Evolutionary conservation across 306 rosid species (phyloP).

Genomic region (Dalbergia cultrata): DNA sequence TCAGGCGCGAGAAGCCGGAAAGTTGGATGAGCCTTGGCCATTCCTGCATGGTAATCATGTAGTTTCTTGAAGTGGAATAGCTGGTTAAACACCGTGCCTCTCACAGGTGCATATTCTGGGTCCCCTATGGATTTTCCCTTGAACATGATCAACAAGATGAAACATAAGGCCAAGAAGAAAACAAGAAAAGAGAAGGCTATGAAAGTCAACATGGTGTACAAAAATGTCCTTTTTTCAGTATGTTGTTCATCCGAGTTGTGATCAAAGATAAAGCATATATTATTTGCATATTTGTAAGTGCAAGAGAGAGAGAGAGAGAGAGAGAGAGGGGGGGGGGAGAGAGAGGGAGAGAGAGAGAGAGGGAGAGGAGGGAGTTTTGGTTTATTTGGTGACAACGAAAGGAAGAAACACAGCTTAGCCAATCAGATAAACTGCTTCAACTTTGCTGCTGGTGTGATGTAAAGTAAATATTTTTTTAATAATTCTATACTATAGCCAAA

Average conservation of each 20-base stretch:
- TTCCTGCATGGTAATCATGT: slow-evolving; percentile 51
- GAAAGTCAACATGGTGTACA: slow-evolving; percentile 49
- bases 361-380: not conserved
- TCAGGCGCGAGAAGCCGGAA: slow-evolving; percentile 54
- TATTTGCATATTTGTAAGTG: no score
- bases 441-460: not conserved
- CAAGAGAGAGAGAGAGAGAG: not conserved
- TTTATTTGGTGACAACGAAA: no score
- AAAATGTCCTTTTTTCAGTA: slow-evolving; percentile 49
- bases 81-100: slow-evolving; percentile 65
- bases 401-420: no score
- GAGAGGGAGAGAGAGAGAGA: no score
- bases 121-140: slow-evolving; percentile 64
- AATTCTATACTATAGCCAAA: not conserved
- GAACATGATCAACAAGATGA: slow-evolving; percentile 48
- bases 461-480: not conserved
- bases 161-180: slow-evolving; percentile 43
- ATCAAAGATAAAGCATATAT: not conserved
- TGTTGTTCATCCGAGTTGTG: not conserved
- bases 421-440: not conserved
- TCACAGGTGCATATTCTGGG: slow-evolving; percentile 65
- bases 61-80: slow-evolving; percentile 59
- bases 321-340: no score
- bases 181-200: slow-evolving; percentile 39
- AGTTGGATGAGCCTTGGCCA: slow-evolving; percentile 59